Evolutionary conservation across 257 asterid species (phyloP), one percentile per base, ranked within the genome.

Genomic region (Ocimum tenuiflorum): DNA sequence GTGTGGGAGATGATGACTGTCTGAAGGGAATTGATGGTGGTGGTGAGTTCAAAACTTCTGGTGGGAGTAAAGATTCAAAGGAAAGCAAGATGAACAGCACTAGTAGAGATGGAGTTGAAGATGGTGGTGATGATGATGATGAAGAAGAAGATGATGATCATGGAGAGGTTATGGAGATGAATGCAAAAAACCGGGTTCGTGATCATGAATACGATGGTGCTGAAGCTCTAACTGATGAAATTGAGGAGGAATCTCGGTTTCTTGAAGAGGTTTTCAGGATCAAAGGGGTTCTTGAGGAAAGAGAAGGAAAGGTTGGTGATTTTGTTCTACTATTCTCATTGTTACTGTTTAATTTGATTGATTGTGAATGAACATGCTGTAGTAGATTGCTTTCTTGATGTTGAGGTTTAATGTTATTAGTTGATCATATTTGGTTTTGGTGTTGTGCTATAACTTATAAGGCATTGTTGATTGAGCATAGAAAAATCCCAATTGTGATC

Each of bases 261-360:
- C 38, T 59, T 42, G 69, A 41, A 3, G 72, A 71, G 52, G 33
- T 71, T 48, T 42, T 24, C 27, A 66, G 61, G 59, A 63, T 86
- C 70, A 88, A 82, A 56, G 77, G 57, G 41, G 54, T 84, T 59
- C 47, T 86, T 36, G 95, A 84, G 59, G 66, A 76, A 62, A 47
- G 67, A 15, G 74, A 74, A 62, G 73, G 73, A 14, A 75, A 84
- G 96, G 94, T 88, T 60, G 24, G 63, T 46, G 36, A 31, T 36
- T 51, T 19, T 41, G 24, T 24, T 41, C 15, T 38, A 22, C 51
- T 49, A 23, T 35, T 13, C 18, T 35, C 20, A 12, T 22, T 31
- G 2, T 46, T 27, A 8, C 1, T 70, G 24, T 45, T 33, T 47
- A 3, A 18, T 49, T 42, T 42, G 12, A 22, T 5, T 36, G 7